Conservation (phyloP, 179 eudicot species). For the Spergularia azorica region DNA sequence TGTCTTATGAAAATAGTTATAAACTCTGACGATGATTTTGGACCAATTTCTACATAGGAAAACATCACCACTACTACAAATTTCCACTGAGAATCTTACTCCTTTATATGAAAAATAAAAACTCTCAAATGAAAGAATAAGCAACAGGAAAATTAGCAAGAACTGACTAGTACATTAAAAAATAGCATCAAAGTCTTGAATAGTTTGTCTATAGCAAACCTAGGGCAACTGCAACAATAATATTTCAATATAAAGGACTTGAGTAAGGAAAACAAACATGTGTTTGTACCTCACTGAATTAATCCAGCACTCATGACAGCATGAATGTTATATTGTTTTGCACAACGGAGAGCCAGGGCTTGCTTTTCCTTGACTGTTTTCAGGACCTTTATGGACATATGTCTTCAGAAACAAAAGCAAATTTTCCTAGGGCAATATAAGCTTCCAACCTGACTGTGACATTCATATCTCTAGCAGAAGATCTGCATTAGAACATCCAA, state of each 20-base stretch:
- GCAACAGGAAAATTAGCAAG: neutral
- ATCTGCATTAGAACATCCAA: conserved; percentile 48
- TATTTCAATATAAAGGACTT: neutral
- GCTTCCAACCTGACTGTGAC: conserved; percentile 68
- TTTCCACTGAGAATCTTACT: neutral
- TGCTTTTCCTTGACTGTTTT: conserved; percentile 38
- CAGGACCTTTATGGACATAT: conserved; percentile 67
- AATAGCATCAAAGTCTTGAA: neutral
- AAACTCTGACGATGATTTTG: too few relatives aligned
- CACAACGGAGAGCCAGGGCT: conserved; percentile 35
- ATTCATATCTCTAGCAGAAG: conserved; percentile 87
- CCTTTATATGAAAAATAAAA: neutral
- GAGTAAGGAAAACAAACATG: neutral
- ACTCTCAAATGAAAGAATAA: neutral
- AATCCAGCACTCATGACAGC: conserved; percentile 76
- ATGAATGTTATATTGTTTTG: conserved; percentile 39
- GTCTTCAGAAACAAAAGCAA: conserved; percentile 58
- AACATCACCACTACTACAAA: neutral
- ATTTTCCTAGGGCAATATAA: conserved; percentile 69
- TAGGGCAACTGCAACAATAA: neutral
- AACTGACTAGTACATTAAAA: neutral
- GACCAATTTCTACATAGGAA: neutral
- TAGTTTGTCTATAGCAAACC: neutral
- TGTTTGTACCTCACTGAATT: conserved; percentile 62
- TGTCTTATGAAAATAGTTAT: too few relatives aligned